phyloP scores from a whole-genome alignment of 257 asterid genomes.

The Petunia secreta region DNA sequence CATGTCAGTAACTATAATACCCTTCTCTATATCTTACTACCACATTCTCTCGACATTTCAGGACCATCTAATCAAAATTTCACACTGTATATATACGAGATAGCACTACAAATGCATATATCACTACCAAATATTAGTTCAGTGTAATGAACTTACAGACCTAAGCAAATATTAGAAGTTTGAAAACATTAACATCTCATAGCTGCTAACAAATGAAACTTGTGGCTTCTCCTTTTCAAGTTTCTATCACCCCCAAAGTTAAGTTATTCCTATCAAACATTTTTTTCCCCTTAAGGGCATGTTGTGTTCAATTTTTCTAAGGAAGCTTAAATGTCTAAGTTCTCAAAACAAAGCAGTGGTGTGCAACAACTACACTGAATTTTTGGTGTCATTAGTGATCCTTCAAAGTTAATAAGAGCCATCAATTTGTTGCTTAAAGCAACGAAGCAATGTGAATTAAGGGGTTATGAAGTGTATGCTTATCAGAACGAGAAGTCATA shows the following conservation, averaged over 20 bases:
- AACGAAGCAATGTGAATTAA: too few relatives aligned
- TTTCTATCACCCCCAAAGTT: constrained; percentile 4
- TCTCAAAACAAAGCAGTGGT: constrained; percentile 16
- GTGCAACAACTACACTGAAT: background rate
- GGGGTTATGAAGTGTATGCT: too few relatives aligned
- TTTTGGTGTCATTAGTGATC: constrained; percentile 5
- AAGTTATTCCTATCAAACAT: background rate
- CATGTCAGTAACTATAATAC: background rate
- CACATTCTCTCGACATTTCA: background rate
- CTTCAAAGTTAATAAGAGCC: too few relatives aligned
- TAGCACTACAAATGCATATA: background rate
- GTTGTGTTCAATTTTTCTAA: background rate
- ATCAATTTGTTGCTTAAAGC: too few relatives aligned
- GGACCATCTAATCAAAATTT: background rate
- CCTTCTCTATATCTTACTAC: background rate
- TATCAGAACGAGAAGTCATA: too few relatives aligned
- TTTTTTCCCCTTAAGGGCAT: background rate
- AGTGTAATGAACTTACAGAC: background rate
- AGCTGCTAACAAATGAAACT: constrained; percentile 20
- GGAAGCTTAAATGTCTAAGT: constrained; percentile 1
- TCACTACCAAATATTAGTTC: background rate
- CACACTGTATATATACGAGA: background rate
- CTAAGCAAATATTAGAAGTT: background rate
- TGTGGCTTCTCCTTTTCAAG: constrained; percentile 20
- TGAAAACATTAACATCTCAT: background rate